Evolutionary conservation across 495 filamentous ascomycete genomes (phyloP).

Genomic region (Chaetomium tenue): DNA sequence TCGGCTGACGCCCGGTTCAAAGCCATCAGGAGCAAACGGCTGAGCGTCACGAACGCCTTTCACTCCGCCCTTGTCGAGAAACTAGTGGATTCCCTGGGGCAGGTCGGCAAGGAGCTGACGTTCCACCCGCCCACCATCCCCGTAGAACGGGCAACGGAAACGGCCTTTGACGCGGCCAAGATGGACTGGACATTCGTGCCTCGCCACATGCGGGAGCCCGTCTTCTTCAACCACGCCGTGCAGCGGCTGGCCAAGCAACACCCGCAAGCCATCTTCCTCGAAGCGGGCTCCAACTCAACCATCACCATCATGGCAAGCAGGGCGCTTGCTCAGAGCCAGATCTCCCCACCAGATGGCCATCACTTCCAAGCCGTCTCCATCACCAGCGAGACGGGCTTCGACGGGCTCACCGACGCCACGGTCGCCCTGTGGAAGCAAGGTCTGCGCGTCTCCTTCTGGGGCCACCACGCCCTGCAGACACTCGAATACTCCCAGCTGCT

Average conservation of each 20-base stretch:
- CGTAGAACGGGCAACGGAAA: not conserved
- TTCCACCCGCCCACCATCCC: not conserved
- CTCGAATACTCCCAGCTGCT: not conserved
- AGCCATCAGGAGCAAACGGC: slow-evolving; percentile 31
- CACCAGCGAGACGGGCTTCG: not conserved
- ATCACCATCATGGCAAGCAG: slow-evolving; percentile 5
- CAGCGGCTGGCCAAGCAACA: not conserved
- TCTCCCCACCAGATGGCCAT: not conserved
- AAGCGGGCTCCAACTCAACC: slow-evolving; percentile 1
- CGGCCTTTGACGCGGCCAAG: not conserved
- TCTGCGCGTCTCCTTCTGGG: not conserved
- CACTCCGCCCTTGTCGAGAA: slow-evolving; percentile 50
- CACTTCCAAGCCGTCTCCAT: slow-evolving; percentile 8
- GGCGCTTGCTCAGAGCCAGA: not conserved
- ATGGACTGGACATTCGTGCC: not conserved
- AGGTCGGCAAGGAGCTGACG: not conserved
- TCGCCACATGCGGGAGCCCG: not conserved
- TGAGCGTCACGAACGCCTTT: slow-evolving; percentile 54
- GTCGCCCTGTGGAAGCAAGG: not conserved
- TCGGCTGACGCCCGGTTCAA: not conserved
- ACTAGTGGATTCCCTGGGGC: slow-evolving; percentile 35
- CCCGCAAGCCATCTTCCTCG: not conserved
- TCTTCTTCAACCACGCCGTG: slow-evolving; percentile 7
- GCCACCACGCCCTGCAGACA: not conserved
- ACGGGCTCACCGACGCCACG: not conserved